Evolutionary conservation across 2,329 filamentous ascomycete species (phyloP).

Genomic region (Fusarium mexicanum): DNA sequence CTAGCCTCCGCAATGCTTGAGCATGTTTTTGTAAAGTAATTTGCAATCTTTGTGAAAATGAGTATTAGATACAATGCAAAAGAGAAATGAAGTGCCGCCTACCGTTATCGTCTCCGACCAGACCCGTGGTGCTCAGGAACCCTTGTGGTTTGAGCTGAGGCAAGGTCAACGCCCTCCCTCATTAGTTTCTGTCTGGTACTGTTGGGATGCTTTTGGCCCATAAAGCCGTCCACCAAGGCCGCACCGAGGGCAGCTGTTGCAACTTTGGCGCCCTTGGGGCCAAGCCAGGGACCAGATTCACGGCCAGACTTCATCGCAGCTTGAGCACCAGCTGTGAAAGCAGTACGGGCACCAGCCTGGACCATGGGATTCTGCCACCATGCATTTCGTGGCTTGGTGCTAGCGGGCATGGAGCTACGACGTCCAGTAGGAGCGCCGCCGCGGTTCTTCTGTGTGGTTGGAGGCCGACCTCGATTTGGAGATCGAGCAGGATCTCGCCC

Average conservation of each 20-base stretch:
- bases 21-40: background rate
- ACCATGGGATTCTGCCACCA: conserved; percentile 53
- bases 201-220: conserved; percentile 48
- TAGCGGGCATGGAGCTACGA: conserved; percentile 49
- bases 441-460: conserved; percentile 27
- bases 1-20: background rate
- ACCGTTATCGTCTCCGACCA: background rate
- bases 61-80: background rate
- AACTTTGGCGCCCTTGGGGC: conserved; percentile 59
- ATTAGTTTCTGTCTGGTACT: conserved; percentile 42
- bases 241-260: conserved; percentile 60
- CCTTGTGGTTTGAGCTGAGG: conserved; percentile 26
- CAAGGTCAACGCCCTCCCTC: conserved; percentile 39
- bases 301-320: conserved; percentile 58
- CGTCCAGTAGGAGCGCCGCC: conserved; percentile 32
- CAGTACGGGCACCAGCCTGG: conserved; percentile 57
- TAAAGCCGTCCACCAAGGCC: conserved; percentile 59
- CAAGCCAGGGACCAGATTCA: conserved; percentile 58
- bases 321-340: conserved; percentile 59
- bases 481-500: conserved; percentile 22
- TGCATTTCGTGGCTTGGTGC: conserved; percentile 32
- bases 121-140: background rate
- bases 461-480: conserved; percentile 39
- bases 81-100: background rate
- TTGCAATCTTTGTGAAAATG: background rate